A percentile compares a stretch with the other conserved stretches of the same genome.
Evolutionary conservation across 352 stramenopile genomes (phyloP).

Genomic region (Phytophthora tentaculata): DNA sequence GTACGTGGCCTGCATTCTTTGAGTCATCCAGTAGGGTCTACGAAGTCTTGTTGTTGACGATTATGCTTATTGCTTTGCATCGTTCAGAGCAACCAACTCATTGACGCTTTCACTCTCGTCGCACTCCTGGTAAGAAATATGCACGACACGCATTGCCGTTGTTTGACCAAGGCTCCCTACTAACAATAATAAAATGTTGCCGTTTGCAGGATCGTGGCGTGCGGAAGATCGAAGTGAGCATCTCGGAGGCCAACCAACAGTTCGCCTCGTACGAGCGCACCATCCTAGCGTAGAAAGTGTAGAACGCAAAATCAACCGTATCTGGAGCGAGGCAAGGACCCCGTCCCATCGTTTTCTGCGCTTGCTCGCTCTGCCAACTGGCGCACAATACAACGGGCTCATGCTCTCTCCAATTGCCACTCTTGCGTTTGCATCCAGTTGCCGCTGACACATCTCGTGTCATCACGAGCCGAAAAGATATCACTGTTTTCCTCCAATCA

Average conservation of each 20-base stretch:
- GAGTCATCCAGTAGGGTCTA: too few relatives aligned
- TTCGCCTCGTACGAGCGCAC: constrained; percentile 83
- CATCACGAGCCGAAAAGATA: constrained; percentile 17
- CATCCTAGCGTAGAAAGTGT: constrained; percentile 52
- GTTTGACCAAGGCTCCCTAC: neutral
- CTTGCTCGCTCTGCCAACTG: neutral
- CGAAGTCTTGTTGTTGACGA: neutral
- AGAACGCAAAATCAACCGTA: constrained; percentile 2
- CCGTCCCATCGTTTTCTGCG: constrained; percentile 25
- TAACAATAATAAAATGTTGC: neutral
- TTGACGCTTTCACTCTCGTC: constrained; percentile 85
- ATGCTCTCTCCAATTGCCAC: constrained; percentile 6
- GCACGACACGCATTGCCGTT: neutral
- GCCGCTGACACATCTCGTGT: too few relatives aligned
- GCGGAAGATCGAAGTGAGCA: constrained; percentile 93
- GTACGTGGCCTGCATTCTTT: constrained; percentile 48
- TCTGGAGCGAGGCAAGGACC: constrained; percentile 19
- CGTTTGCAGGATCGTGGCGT: constrained; percentile 67
- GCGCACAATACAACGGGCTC: constrained; percentile 37
- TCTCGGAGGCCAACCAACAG: constrained; percentile 93
- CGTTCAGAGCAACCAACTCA: constrained; percentile 82
- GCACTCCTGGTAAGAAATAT: constrained; percentile 58
- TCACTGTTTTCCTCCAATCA: neutral
- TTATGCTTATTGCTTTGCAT: constrained; percentile 4
- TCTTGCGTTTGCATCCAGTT: neutral